Percentiles rank a stretch among this genome's conserved stretches.
These are phyloP conservation scores for Quercus aquifolioides DNA, from an alignment of 306 rosid genomes.

Conservation along the genomic window DNA sequence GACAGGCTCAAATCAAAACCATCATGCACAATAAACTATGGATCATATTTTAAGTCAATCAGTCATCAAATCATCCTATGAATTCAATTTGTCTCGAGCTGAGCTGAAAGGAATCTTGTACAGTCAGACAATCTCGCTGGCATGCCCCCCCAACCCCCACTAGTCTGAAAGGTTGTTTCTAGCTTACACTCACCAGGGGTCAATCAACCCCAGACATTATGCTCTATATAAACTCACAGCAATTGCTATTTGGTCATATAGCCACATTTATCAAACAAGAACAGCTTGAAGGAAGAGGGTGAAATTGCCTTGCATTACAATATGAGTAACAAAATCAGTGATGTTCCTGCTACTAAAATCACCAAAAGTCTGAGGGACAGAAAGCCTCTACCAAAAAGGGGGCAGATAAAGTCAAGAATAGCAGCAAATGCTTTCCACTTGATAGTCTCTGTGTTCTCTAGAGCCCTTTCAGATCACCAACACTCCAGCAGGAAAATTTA, in stretches of 20 bases:
- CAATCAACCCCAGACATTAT: neutral
- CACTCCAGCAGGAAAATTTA: conserved; percentile 1
- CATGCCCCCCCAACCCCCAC: conserved; percentile 53
- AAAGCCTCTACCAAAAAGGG: conserved; percentile 36
- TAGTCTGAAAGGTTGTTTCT: conserved; percentile 7
- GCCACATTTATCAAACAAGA: conserved; percentile 3
- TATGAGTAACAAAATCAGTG: conserved; percentile 42
- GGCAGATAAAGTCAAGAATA: conserved; percentile 25
- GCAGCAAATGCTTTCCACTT: conserved; percentile 30
- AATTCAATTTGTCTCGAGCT: conserved; percentile 35
- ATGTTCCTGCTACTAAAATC: conserved; percentile 22
- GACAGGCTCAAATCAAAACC: conserved; percentile 20
- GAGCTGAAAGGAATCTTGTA: conserved; percentile 42
- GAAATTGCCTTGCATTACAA: neutral
- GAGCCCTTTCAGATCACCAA: conserved; percentile 19
- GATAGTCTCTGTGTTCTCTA: conserved; percentile 27
- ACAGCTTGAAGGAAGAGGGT: neutral
- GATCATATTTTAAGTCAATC: neutral
- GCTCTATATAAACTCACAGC: conserved; percentile 35
- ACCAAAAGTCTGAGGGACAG: conserved; percentile 2
- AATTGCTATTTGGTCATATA: neutral
- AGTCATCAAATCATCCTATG: conserved; percentile 12
- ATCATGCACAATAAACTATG: conserved; percentile 4
- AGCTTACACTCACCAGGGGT: neutral
- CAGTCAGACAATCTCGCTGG: conserved; percentile 32